Percentiles rank a stretch among this genome's conserved stretches.
These are phyloP conservation scores for Arthroderma sp. DNA, from an alignment of 2,329 filamentous ascomycete species.

Conservation along the genomic window DNA sequence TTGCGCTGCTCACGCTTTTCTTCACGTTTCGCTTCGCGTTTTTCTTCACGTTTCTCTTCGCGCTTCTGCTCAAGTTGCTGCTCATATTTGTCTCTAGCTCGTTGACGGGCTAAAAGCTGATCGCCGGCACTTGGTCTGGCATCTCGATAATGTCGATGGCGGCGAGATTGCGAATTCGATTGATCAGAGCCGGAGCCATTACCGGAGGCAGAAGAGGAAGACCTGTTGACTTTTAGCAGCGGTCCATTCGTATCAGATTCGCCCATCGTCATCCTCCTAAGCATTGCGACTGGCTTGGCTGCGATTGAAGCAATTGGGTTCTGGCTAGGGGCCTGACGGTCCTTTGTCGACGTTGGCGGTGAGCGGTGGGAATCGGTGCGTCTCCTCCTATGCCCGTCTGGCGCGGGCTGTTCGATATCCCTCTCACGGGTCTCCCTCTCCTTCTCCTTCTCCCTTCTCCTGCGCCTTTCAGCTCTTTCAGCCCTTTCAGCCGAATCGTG, in stretches of 20 bases:
- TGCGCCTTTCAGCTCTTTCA: slow-evolving; percentile 14
- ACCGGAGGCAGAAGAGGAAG: too few species aligned
- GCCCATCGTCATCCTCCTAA: slow-evolving; percentile 23
- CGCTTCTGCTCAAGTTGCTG: too few species aligned
- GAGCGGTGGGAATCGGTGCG: neutral
- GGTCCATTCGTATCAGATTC: slow-evolving; percentile 27
- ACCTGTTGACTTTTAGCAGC: slow-evolving; percentile 25
- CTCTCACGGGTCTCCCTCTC: slow-evolving; percentile 13
- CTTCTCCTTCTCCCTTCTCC: slow-evolving; percentile 12
- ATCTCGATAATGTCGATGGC: too few species aligned
- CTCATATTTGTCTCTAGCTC: too few species aligned
- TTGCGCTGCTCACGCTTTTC: slow-evolving; percentile 1
- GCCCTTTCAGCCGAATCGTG: neutral
- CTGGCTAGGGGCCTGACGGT: slow-evolving; percentile 15
- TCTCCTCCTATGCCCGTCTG: slow-evolving; percentile 1
- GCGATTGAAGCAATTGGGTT: slow-evolving; percentile 13
- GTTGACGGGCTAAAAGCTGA: too few species aligned
- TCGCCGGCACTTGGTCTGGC: too few species aligned
- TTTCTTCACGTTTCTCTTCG: neutral
- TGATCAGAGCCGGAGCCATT: too few species aligned
- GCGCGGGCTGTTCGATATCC: slow-evolving; percentile 10
- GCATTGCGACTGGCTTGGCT: slow-evolving; percentile 15
- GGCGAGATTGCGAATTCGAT: too few species aligned
- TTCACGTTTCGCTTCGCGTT: neutral
- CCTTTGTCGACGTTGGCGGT: slow-evolving; percentile 11